Evolutionary conservation across 306 rosid genomes (phyloP), one percentile per base, ranked within the genome.

Genomic region (Mimosa pudica): DNA sequence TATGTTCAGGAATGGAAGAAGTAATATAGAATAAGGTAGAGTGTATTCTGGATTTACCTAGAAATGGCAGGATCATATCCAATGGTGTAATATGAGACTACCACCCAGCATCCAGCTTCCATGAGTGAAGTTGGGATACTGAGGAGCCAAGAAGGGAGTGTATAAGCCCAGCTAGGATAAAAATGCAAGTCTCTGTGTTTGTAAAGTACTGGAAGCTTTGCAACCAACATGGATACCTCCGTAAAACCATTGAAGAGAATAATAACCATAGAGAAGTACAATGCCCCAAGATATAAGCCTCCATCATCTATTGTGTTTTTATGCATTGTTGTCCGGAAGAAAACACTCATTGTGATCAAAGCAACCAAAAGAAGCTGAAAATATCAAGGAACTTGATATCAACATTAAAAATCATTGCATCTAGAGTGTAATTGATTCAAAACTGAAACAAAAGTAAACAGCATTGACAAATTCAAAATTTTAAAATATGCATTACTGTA

Each of bases 231-330:
- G 54, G 99, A 81, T 76, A 93, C 98, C 87, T 96, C 99, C 46
- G 93, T 96, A 87, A 96, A 96, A 84, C 99, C 99, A 84, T 96
- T 96, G 79, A 96, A 96, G 77, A 96, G 98, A 85, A 96, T 87
- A 64, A 90, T 96, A 78, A 96, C 93, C 90, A 89, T 96, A 73
- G 99, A 96, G 82, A 96, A 96, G 89, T 96, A 96, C n/a, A 93
- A 80, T 77, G 98, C 75, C 66, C 99, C 99, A 47, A 96, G 99
- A 89, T 96, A 93, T 63, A 96, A 17, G 78, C 92, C 91, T 77
- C 94, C 99, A 38, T 88, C 99, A 64, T 93, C 92, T 83, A 93
- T 80, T 81, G 99, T 90, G 84, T 93, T 71, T 71, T 82, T 98
- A 84, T 89, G 89, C 98, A 96, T 88, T 65, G 91, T 96, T 80